Conservation (phyloP, 345 rosid genomes). For the Rhizophora apiculata region DNA sequence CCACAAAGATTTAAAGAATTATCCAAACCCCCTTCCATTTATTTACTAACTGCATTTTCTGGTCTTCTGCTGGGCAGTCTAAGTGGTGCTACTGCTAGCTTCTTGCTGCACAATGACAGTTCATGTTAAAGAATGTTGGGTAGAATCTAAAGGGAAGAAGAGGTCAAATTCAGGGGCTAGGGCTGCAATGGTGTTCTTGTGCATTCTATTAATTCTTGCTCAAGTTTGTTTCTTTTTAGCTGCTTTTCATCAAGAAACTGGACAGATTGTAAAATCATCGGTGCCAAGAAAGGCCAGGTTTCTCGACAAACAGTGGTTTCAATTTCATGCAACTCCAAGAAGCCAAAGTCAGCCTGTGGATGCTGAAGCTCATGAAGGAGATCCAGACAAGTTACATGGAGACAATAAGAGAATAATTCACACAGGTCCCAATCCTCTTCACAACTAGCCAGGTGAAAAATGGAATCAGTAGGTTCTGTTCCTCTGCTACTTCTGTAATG, state of each 20-base stretch:
- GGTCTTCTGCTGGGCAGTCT: background rate
- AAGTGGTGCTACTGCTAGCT: background rate
- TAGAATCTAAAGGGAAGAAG: slow-evolving; percentile 14
- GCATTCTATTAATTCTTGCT: slow-evolving; percentile 42
- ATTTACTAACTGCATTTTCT: background rate
- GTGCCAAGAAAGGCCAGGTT: slow-evolving; percentile 43
- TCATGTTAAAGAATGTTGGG: slow-evolving; percentile 15
- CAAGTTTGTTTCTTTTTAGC: slow-evolving; percentile 32
- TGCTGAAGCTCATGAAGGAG: slow-evolving; percentile 29
- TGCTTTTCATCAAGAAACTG: slow-evolving; percentile 34
- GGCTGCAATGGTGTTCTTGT: slow-evolving; percentile 38
- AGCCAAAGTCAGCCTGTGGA: slow-evolving; percentile 18
- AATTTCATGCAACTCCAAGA: slow-evolving; percentile 23
- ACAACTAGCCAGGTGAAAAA: slow-evolving; percentile 43
- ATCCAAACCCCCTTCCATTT: background rate
- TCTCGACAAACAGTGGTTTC: slow-evolving; percentile 27
- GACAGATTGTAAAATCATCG: slow-evolving; percentile 2
- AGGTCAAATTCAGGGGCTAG: slow-evolving; percentile 12
- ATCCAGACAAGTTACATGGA: slow-evolving; percentile 43
- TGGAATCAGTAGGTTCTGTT: slow-evolving; percentile 11
- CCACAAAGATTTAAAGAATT: background rate
- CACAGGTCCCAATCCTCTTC: slow-evolving; percentile 95
- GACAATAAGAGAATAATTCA: slow-evolving; percentile 79
- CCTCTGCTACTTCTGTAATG: slow-evolving; percentile 2
- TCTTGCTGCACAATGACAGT: slow-evolving; percentile 31